Evolutionary conservation across 441 rosid species (phyloP).

Genomic region (Cnidoscolus chayamansa): DNA sequence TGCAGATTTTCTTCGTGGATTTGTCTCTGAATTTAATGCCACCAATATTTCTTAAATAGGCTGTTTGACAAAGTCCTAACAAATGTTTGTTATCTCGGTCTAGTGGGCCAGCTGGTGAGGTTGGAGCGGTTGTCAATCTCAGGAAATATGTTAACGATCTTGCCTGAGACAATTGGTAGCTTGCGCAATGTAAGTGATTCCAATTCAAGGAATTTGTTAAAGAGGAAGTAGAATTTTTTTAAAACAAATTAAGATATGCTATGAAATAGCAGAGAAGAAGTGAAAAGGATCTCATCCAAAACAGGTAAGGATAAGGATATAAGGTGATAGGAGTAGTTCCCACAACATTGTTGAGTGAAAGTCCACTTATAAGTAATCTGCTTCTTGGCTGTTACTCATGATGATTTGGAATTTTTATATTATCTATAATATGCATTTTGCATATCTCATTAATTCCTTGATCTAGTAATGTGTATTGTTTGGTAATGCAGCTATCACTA

Average conservation of each 20-base stretch:
- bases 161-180: conserved; percentile 96
- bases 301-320: neutral
- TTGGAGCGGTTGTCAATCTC: conserved; percentile 81
- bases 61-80: conserved; percentile 22
- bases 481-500: conserved; percentile 64
- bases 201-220: neutral
- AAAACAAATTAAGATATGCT: neutral
- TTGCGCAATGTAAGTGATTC: conserved; percentile 75
- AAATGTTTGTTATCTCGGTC: conserved; percentile 14
- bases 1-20: conserved; percentile 21
- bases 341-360: neutral
- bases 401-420: neutral
- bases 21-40: conserved; percentile 14
- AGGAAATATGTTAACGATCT: conserved; percentile 57
- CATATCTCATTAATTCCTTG: conserved; percentile 4
- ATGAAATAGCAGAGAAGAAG: neutral
- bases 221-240: neutral
- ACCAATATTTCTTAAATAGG: neutral
- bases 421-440: conserved; percentile 2
- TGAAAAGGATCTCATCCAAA: neutral
- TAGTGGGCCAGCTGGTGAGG: conserved; percentile 95
- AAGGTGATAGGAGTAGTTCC: neutral
- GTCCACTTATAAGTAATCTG: neutral
- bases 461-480: conserved; percentile 22
- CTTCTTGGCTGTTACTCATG: neutral